Conservation (phyloP, 1,284 basidiomycete genomes). For the Cutaneotrichosporon spelunceum region DNA sequence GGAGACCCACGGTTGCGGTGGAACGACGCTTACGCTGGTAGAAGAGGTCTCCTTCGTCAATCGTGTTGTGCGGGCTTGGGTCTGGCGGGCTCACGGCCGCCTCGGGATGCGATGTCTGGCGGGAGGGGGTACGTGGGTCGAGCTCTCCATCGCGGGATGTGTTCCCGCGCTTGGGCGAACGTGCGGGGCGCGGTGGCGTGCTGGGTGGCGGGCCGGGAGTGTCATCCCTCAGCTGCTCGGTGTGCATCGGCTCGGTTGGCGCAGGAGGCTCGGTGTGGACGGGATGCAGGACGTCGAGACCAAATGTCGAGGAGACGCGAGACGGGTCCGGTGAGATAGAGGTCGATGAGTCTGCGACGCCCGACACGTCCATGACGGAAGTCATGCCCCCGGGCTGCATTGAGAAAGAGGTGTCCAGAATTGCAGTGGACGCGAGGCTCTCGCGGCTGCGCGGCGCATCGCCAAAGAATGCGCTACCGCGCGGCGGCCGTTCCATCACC, state of each 20-base stretch:
- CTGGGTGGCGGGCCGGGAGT: not conserved
- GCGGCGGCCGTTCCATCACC: not conserved
- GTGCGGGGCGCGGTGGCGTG: not conserved
- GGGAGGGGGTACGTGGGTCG: not conserved
- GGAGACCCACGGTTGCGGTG: not conserved
- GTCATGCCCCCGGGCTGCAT: not conserved
- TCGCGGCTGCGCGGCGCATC: not conserved
- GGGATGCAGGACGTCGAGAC: not conserved
- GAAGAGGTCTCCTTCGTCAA: constrained; percentile 1
- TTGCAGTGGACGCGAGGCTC: not conserved
- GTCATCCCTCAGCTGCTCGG: not conserved
- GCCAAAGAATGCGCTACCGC: constrained; percentile 1
- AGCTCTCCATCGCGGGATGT: not conserved
- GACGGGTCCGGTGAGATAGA: not conserved
- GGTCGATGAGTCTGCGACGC: not conserved
- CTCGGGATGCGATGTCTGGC: not conserved
- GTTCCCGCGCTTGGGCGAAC: not conserved
- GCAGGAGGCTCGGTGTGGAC: not conserved
- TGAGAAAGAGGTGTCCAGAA: not conserved
- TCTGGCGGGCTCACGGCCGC: not conserved
- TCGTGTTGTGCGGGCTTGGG: not conserved
- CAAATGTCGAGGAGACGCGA: not conserved
- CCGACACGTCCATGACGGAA: not conserved
- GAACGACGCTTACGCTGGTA: not conserved
- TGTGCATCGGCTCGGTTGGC: not conserved